Percentiles rank a stretch among this genome's conserved stretches.
phyloP scores from a whole-genome alignment of 805 yeast genomes.

The Kregervanrija delftensis region DNA sequence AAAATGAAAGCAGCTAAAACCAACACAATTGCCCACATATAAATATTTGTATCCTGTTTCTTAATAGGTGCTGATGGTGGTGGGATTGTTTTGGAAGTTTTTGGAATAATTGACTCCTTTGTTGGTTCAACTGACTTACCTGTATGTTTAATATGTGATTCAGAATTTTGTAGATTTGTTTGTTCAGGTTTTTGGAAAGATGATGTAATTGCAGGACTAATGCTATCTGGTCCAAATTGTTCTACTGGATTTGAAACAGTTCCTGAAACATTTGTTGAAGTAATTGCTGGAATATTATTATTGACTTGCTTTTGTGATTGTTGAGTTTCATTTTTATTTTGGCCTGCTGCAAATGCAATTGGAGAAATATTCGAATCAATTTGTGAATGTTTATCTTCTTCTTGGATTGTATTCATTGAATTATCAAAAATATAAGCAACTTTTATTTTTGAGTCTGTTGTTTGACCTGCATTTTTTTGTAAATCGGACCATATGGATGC shows the following conservation, averaged over 20 bases:
- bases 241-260: neutral
- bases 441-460: constrained; percentile 24
- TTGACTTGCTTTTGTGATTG: too few species aligned
- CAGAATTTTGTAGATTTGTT: neutral
- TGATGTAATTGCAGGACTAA: too few species aligned
- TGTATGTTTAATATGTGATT: too few species aligned
- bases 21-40: constrained; percentile 14
- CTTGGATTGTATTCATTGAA: constrained; percentile 26
- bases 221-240: neutral
- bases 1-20: constrained; percentile 16
- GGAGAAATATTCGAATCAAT: constrained; percentile 10
- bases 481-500: constrained; percentile 72
- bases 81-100: constrained; percentile 1
- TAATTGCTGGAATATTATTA: constrained; percentile 3
- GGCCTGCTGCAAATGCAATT: constrained; percentile 9
- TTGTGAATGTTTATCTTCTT: constrained; percentile 17
- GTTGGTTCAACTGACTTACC: neutral
- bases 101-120: neutral
- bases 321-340: too few species aligned
- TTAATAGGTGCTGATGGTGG: constrained; percentile 5
- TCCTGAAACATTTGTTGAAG: constrained; percentile 1
- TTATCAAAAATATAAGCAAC: constrained; percentile 25
- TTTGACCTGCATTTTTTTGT: constrained; percentile 42
- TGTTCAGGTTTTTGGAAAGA: too few species aligned
- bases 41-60: constrained; percentile 8